phyloP scores from a whole-genome alignment of 2,329 filamentous ascomycete species.

The Aureobasidium sp. region DNA sequence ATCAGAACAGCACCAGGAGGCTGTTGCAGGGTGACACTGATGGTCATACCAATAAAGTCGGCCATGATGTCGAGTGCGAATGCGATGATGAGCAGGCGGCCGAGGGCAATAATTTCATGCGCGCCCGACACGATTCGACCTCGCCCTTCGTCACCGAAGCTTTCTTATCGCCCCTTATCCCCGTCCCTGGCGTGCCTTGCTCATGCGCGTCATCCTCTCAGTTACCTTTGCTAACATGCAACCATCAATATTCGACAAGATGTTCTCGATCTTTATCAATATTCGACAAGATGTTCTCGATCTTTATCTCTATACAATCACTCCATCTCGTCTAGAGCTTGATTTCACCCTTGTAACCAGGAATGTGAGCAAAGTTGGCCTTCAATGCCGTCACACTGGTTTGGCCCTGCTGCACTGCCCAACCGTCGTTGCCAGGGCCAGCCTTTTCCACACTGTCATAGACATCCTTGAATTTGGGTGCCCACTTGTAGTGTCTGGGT shows the following conservation, averaged over 20 bases:
- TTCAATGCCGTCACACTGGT: conserved; percentile 86
- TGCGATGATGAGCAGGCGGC: not conserved
- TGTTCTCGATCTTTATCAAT: too few relatives aligned
- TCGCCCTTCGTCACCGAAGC: too few relatives aligned
- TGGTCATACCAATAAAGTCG: conserved; percentile 67
- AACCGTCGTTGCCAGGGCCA: conserved; percentile 80
- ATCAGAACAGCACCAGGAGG: conserved; percentile 59
- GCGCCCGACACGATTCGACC: not conserved
- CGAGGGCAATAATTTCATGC: conserved; percentile 6
- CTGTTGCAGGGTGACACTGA: conserved; percentile 63
- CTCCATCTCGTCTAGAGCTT: conserved; percentile 53
- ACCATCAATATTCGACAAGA: too few relatives aligned
- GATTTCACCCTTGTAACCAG: conserved; percentile 63
- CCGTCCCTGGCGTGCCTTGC: not conserved
- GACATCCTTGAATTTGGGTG: conserved; percentile 78
- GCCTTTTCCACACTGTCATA: conserved; percentile 78
- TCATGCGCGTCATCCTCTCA: not conserved
- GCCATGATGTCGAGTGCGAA: conserved; percentile 45
- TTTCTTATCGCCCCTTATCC: too few relatives aligned
- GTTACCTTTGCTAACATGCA: too few relatives aligned
- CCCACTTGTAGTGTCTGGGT: conserved; percentile 93
- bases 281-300: too few relatives aligned
- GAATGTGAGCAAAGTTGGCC: conserved; percentile 82
- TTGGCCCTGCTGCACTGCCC: conserved; percentile 79
- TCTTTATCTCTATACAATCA: not conserved